Evolutionary conservation across 2,329 filamentous ascomycete genomes (phyloP), one percentile per base, ranked within the genome.

Genomic region (Shiraia bambusicola): DNA sequence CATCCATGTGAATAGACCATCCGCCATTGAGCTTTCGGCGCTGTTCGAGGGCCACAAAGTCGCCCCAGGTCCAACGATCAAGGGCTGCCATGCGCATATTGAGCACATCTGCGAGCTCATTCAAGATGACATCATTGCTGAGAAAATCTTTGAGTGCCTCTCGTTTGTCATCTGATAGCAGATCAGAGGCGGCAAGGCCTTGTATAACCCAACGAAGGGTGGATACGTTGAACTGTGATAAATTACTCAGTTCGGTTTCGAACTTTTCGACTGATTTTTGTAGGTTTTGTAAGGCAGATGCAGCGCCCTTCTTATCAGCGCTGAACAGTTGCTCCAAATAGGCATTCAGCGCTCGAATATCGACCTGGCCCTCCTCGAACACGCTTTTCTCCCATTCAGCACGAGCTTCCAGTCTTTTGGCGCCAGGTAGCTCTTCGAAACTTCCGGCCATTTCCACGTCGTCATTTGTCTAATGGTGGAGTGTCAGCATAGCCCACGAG

Each of bases 111-210:
- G 53, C 55, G 26, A 66, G 51, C 42, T 65, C 63, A 9, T 24
- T 27, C n/a, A 65, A 35, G 22, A 66, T 63, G 19, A 64, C 49
- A 12, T 60, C 51, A 33, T 67, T 66, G 28, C 43, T 50, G 3
- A 62, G 46, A 16, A 66, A 66, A 45, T 66, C 64, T n/a, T 58
- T 60, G 7, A 65, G 47, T 6, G 56, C 57, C 27, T 61, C 57
- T n/a, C 63, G 54, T 41, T 69, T 67, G 15, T 64, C 63, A 17
- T 66, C 62, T 3, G 70, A 69, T 3, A 79, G 64, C 0, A 77
- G 61, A 25, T 75, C 73, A 0, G 73, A 74, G 3, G 61, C 53
- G 15, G 72, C 54, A 2, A 79, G 68, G 0, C 74, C 70, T 9
- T 67, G 43, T 9, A 76, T 73, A 8, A 68, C 59, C 69, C 67